Evolutionary conservation across 345 rosid genomes (phyloP).

Genomic region (Salix caprea): DNA sequence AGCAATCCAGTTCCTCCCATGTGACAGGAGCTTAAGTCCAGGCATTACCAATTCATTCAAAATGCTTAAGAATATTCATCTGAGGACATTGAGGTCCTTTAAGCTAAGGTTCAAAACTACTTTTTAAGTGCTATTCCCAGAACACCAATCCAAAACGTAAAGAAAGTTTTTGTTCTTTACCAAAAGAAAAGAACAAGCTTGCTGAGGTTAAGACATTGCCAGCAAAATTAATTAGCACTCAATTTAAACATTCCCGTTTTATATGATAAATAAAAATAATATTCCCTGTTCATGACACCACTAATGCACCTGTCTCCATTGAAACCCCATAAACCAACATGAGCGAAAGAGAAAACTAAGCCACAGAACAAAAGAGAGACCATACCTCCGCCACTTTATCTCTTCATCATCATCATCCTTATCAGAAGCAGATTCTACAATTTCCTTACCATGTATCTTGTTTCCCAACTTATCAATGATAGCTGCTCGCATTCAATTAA

Average conservation of each 20-base stretch:
- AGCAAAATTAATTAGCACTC: neutral
- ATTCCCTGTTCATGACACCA: neutral
- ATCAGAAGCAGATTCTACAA: constrained; percentile 19
- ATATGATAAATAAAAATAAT: neutral
- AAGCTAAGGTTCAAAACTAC: neutral
- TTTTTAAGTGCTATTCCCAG: neutral
- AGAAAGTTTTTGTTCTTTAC: neutral
- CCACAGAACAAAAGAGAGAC: neutral
- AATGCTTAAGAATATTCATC: neutral
- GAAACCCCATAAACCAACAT: neutral
- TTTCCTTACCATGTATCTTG: constrained; percentile 4
- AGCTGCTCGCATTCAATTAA: constrained; percentile 28
- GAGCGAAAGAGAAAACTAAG: neutral
- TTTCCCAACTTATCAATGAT: constrained; percentile 49
- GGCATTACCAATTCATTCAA: neutral
- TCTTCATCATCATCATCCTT: constrained; percentile 62
- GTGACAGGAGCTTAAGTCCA: neutral
- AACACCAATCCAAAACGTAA: neutral
- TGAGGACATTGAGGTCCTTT: neutral
- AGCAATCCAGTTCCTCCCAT: neutral
- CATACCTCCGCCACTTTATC: constrained; percentile 74
- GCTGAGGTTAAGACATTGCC: neutral
- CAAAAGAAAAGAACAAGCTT: neutral
- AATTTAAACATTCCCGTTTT: neutral
- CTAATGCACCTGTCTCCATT: neutral